phyloP scores from a whole-genome alignment of 192 early-diverging fungal genomes.

The Coemansia furcata region DNA sequence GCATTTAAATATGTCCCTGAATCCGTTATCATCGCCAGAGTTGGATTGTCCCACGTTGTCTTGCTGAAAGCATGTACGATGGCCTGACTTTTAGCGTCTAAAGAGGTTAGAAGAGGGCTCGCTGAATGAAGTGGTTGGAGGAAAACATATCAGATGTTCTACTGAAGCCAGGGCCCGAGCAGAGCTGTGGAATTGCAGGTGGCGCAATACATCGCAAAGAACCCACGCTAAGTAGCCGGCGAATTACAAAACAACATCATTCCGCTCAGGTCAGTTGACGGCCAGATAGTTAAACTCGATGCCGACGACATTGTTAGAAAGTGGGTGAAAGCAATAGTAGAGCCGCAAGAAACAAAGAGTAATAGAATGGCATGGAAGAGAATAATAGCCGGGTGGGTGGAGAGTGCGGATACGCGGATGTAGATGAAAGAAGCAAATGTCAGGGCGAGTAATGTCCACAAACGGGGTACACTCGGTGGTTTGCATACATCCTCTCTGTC shows the following conservation, averaged over 20 bases:
- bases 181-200: neutral
- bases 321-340: neutral
- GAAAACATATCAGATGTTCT: constrained; percentile 9
- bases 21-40: neutral
- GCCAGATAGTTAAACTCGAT: constrained; percentile 26
- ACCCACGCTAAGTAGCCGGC: neutral
- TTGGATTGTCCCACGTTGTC: neutral
- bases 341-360: neutral
- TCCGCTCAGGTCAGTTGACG: constrained; percentile 23
- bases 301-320: constrained; percentile 28
- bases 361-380: neutral
- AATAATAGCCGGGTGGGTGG: neutral
- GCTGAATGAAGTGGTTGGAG: constrained; percentile 10
- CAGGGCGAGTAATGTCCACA: neutral
- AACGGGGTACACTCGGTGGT: neutral
- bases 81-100: neutral
- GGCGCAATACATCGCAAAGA: constrained; percentile 8
- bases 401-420: neutral
- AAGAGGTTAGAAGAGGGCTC: neutral
- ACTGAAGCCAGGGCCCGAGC: constrained; percentile 4
- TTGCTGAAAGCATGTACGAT: neutral
- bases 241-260: constrained; percentile 10
- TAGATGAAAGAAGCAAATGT: neutral
- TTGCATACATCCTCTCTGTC: neutral
- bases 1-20: constrained; percentile 7